These are phyloP conservation scores for Brassica cretica DNA, from an alignment of 345 rosid species.

Conservation along the genomic window DNA sequence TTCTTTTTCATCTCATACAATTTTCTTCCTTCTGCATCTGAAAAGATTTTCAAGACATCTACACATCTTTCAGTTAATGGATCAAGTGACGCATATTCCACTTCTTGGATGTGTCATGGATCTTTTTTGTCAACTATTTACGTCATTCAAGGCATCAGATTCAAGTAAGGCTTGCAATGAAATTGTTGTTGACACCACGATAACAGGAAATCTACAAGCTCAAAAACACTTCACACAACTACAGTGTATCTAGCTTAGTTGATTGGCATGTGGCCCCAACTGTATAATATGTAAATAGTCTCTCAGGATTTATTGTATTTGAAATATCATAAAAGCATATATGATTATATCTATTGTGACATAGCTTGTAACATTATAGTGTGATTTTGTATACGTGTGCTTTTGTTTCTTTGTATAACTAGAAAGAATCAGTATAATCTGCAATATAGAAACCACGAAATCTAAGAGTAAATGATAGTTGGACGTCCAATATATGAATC, in stretches of 20 bases:
- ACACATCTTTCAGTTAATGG: neutral
- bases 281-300: too few species aligned
- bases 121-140: neutral
- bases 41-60: neutral
- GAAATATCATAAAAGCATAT: too few species aligned
- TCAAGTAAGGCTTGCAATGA: neutral
- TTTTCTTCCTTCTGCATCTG: neutral
- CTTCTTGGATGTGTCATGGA: slow-evolving; percentile 30
- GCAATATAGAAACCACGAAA: too few species aligned
- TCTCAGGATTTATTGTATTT: too few species aligned
- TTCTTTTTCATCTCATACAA: slow-evolving; percentile 6
- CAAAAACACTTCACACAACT: slow-evolving; percentile 26
- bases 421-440: too few species aligned
- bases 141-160: neutral
- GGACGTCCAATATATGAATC: too few species aligned
- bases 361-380: too few species aligned
- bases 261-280: neutral
- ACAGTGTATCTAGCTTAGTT: slow-evolving; percentile 13
- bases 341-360: too few species aligned
- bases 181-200: neutral
- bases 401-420: too few species aligned
- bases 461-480: too few species aligned
- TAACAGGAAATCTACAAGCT: slow-evolving; percentile 15
- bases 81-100: slow-evolving; percentile 21
- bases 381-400: too few species aligned